A percentile compares a stretch with the other conserved stretches of the same genome.
Conservation (phyloP, 2,329 filamentous ascomycete species). For the Neocatenulostroma microsporum region DNA sequence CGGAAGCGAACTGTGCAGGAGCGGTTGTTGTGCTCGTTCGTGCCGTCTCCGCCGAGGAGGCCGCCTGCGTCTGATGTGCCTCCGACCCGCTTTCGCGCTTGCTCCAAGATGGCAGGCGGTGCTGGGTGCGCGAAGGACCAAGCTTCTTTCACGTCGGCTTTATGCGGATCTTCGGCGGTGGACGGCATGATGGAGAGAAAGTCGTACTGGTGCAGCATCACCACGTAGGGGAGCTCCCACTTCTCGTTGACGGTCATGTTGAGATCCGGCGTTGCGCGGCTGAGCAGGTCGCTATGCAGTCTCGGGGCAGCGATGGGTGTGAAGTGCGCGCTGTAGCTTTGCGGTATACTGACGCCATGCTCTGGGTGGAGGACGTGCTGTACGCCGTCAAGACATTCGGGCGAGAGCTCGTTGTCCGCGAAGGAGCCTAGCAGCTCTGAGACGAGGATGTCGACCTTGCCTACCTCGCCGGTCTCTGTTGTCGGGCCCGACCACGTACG, state of each 20-base stretch:
- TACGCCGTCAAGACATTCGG: constrained; percentile 92
- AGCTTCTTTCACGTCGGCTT: constrained; percentile 57
- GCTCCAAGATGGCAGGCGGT: constrained; percentile 51
- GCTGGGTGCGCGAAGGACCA: constrained; percentile 78
- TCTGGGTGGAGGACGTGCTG: constrained; percentile 75
- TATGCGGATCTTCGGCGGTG: background rate
- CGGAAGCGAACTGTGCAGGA: constrained; percentile 71
- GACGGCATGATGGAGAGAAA: constrained; percentile 61
- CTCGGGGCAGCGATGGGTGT: constrained; percentile 87
- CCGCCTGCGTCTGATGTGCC: constrained; percentile 63
- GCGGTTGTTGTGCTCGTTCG: constrained; percentile 88
- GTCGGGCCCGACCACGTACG: constrained; percentile 84
- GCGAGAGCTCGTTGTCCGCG: constrained; percentile 92
- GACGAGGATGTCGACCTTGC: constrained; percentile 81
- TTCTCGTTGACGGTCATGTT: constrained; percentile 53
- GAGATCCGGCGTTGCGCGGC: constrained; percentile 43
- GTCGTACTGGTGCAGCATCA: constrained; percentile 83
- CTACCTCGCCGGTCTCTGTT: constrained; percentile 42
- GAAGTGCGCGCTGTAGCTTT: constrained; percentile 86
- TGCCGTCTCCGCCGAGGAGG: constrained; percentile 66
- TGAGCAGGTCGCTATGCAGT: constrained; percentile 70
- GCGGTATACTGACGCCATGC: constrained; percentile 86
- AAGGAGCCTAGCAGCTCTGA: constrained; percentile 94
- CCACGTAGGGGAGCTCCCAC: constrained; percentile 89
- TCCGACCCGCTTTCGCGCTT: constrained; percentile 49